These are phyloP conservation scores for Epichloe bromicola DNA, from an alignment of 2,329 filamentous ascomycete genomes.

Conservation along the genomic window DNA sequence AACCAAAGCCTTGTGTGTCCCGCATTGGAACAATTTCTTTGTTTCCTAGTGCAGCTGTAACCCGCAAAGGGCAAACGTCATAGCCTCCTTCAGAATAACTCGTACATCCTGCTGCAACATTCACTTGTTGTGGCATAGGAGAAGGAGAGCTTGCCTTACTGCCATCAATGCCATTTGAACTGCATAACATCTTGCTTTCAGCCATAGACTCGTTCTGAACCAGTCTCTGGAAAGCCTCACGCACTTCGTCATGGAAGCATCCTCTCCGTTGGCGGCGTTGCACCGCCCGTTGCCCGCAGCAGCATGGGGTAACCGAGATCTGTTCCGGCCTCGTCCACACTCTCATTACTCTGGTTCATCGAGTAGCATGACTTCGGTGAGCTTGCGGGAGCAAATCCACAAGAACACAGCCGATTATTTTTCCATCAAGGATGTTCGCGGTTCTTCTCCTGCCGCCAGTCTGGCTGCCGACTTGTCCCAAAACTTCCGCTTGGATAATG, in stretches of 20 bases:
- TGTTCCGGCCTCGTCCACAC: slow-evolving; percentile 38
- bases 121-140: slow-evolving; percentile 17
- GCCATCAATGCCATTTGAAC: background rate
- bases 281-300: slow-evolving; percentile 53
- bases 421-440: slow-evolving; percentile 59
- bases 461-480: slow-evolving; percentile 89
- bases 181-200: background rate
- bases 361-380: slow-evolving; percentile 53
- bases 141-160: background rate
- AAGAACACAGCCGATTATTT: slow-evolving; percentile 64
- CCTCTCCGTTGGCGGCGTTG: slow-evolving; percentile 88
- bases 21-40: slow-evolving; percentile 2
- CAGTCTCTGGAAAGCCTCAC: slow-evolving; percentile 2
- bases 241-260: slow-evolving; percentile 62
- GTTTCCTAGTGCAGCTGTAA: background rate
- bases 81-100: background rate
- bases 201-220: slow-evolving; percentile 1
- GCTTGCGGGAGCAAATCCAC: slow-evolving; percentile 63
- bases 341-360: slow-evolving; percentile 36
- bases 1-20: background rate
- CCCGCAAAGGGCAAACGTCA: background rate
- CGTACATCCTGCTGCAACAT: slow-evolving; percentile 16
- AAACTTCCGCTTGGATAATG: slow-evolving; percentile 86
- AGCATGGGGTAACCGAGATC: slow-evolving; percentile 44
- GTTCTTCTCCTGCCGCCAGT: slow-evolving; percentile 82